Base-by-base conservation (phyloP, 2,329 filamentous ascomycete species). In the Alternaria triticina region DNA sequence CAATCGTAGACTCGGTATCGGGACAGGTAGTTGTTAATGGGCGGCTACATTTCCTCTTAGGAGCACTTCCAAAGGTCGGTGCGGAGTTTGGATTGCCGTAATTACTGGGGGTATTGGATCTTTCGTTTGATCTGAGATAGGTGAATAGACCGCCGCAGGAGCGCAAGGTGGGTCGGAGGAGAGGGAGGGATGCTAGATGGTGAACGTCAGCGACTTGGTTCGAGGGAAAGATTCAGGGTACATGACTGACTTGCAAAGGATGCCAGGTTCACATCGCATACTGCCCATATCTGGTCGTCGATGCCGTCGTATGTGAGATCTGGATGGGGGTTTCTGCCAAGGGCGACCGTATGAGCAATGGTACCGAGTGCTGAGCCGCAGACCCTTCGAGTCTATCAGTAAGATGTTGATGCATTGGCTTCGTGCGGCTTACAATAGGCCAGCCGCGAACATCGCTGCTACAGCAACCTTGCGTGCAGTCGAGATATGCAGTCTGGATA, bases 251-350 rank as follows among this genome's bases (percentile, higher is more conserved):
- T 70, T 25, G 68, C 63, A 13, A 72, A 66, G 6, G 61, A 67
- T 9, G 71, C 70, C 5, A 74, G 61, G 23, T 74, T 74, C 20
- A 74, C 69, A 36, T 74, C 71, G 45, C 69, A 72, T 4, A 72
- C 71, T 11, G 69, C 69, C 67, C 70, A 71, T n/a, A 72, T 72
- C 45, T 70, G 69, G 47, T 71, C 67, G 23, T 70, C 60, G 20
- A 72, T 54, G 5, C 62, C 67, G 50, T 73, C 66, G 62, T 61
- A 73, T 6, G 70, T 72, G 9, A 73, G 62, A n/a, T 72, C 71
- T 11, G 49, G 57, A 23, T 64, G 36, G 5, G 43, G 30, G 28
- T 66, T 67, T 56, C 54, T 66, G 11, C 68, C 58, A 7, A 73
- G 59, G 5, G 56, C 44, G 3, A 67, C 52, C 5, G 68, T 72